Percentiles rank a stretch among this genome's conserved stretches.
These are phyloP conservation scores for Pythium grandisporangium DNA, from an alignment of 352 stramenopile species.

Conservation along the genomic window DNA sequence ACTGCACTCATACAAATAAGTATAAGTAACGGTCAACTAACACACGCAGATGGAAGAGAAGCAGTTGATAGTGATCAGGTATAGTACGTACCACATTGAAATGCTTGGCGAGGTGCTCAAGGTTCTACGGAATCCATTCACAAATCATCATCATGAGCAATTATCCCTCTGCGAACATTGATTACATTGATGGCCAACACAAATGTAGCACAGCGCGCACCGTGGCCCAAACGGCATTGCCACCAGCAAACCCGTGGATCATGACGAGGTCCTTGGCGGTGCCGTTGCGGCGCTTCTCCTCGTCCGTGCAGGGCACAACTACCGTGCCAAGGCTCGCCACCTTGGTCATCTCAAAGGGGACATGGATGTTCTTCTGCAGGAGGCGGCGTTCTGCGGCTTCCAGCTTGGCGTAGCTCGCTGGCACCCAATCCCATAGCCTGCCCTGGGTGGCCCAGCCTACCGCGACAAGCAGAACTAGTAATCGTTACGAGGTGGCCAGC, in stretches of 20 bases:
- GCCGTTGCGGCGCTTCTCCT: conserved; percentile 23
- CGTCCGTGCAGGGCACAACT: conserved; percentile 63
- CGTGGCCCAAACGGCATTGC: conserved; percentile 78
- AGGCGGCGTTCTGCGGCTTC: conserved; percentile 58
- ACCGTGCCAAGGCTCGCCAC: conserved; percentile 71
- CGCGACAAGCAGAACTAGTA: conserved; percentile 31
- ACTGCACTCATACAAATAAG: conserved; percentile 23
- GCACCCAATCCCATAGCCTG: conserved; percentile 62
- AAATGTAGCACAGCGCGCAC: conserved; percentile 9
- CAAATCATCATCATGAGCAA: no score
- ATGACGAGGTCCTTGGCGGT: conserved; percentile 62
- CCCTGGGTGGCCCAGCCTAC: conserved; percentile 49
- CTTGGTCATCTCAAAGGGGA: conserved; percentile 71
- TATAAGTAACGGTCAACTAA: background rate
- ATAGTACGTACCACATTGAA: conserved; percentile 86
- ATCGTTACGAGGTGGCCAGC: background rate
- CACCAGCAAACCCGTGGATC: conserved; percentile 71
- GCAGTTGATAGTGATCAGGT: background rate
- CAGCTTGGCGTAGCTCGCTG: conserved; percentile 55
- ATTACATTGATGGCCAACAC: conserved; percentile 2
- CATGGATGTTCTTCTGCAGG: conserved; percentile 27
- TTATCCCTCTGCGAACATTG: no score
- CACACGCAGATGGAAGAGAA: background rate
- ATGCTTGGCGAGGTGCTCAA: conserved; percentile 59
- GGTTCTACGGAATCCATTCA: conserved; percentile 26